phyloP scores from a whole-genome alignment of 2,329 filamentous ascomycete species.

The Fusarium acutatum region DNA sequence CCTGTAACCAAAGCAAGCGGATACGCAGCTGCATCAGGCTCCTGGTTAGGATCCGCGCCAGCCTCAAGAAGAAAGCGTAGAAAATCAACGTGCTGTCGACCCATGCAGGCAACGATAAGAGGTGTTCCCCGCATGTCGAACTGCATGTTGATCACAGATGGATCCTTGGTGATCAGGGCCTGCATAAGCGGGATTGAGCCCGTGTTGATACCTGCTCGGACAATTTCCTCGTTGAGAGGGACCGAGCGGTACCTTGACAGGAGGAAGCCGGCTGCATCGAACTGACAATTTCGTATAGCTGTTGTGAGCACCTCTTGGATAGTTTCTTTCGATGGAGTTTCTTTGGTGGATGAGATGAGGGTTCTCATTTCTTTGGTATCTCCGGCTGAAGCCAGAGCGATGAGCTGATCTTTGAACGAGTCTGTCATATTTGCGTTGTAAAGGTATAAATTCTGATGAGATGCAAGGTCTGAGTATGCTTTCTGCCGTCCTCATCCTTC shows the following conservation, averaged over 20 bases:
- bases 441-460: neutral
- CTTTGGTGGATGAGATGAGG: neutral
- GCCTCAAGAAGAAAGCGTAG: neutral
- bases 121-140: neutral
- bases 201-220: neutral
- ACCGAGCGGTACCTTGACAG: fast-evolving
- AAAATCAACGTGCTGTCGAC: neutral
- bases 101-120: neutral
- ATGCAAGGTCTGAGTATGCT: neutral
- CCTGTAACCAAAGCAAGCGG: neutral
- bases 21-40: neutral
- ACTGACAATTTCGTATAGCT: neutral
- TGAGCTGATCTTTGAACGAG: neutral
- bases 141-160: neutral
- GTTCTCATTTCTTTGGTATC: neutral
- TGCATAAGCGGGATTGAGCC: neutral
- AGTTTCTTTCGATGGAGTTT: neutral
- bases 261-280: neutral
- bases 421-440: fast-evolving
- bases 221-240: neutral
- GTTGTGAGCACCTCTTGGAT: neutral
- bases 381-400: neutral
- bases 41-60: neutral
- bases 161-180: neutral
- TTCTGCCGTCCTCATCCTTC: neutral